Evolutionary conservation across 2,329 filamentous ascomycete genomes (phyloP).

Genomic region (Epichloe aotearoae): DNA sequence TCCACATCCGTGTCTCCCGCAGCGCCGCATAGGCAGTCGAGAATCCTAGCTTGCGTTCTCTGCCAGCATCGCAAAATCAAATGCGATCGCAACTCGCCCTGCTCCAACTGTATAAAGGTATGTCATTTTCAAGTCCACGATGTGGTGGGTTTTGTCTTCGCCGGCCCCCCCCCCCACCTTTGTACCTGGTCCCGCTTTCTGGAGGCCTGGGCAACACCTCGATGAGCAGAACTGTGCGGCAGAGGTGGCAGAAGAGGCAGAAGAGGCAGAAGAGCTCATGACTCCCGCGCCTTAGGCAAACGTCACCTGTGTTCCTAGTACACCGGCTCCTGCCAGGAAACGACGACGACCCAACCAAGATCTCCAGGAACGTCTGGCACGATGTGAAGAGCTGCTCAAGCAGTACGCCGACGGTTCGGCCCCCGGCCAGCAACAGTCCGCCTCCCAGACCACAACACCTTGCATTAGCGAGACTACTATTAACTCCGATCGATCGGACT

Average conservation of each 20-base stretch:
- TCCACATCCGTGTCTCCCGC: slow-evolving; percentile 15
- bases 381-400: slow-evolving; percentile 45
- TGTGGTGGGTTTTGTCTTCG: background rate
- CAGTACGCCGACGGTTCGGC: slow-evolving; percentile 35
- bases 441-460: slow-evolving; percentile 6
- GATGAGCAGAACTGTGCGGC: background rate
- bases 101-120: slow-evolving; percentile 48
- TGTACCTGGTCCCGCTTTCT: background rate
- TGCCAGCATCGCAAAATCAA: slow-evolving; percentile 52
- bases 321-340: slow-evolving; percentile 46
- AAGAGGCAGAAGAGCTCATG: slow-evolving; percentile 1
- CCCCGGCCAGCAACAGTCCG: slow-evolving; percentile 10
- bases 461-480: slow-evolving; percentile 7
- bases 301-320: slow-evolving; percentile 45
- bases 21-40: slow-evolving; percentile 24
- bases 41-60: slow-evolving; percentile 41
- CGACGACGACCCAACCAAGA: slow-evolving; percentile 47
- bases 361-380: slow-evolving; percentile 44
- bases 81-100: slow-evolving; percentile 45
- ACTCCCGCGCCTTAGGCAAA: slow-evolving; percentile 31
- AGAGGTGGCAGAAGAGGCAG: too few species aligned
- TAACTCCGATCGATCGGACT: slow-evolving; percentile 14
- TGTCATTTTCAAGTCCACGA: slow-evolving; percentile 7
- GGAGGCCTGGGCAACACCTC: background rate
- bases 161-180: background rate